These are phyloP conservation scores for Cyclotella cryptica DNA, from an alignment of 108 stramenopile species.

Conservation along the genomic window DNA sequence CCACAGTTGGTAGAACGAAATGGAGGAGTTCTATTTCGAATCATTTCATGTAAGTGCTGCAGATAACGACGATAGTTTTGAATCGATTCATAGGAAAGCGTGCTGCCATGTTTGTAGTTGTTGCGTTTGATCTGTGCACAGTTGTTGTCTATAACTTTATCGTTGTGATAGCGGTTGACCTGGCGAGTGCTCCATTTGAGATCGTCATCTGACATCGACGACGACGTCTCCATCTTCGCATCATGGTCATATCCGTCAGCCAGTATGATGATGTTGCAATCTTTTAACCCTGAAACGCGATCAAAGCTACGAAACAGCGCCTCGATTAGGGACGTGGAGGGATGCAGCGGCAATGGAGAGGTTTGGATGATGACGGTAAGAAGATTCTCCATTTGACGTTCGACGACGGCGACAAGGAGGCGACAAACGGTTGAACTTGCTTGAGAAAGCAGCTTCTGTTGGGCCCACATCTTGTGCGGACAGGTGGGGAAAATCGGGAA, in stretches of 20 bases:
- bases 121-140: constrained; percentile 4
- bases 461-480: too few species aligned
- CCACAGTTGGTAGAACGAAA: constrained; percentile 5
- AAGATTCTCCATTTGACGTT: constrained; percentile 15
- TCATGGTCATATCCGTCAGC: constrained; percentile 44
- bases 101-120: constrained; percentile 38
- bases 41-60: background rate
- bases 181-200: background rate
- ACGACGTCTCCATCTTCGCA: background rate
- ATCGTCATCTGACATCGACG: background rate
- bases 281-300: constrained; percentile 41
- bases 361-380: constrained; percentile 44
- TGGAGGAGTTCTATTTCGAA: background rate
- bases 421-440: too few species aligned
- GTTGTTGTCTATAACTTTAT: background rate
- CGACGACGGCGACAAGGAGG: background rate
- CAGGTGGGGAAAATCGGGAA: too few species aligned
- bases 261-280: constrained; percentile 40
- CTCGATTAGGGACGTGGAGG: constrained; percentile 51
- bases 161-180: background rate
- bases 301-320: constrained; percentile 54
- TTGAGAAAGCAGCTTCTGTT: too few species aligned
- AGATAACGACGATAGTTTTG: constrained; percentile 17
- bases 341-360: constrained; percentile 53
- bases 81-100: constrained; percentile 13